Percentiles rank a stretch among this genome's conserved stretches.
Conservation (phyloP, 2,329 filamentous ascomycete genomes). For the Cryphonectria nitschkei region DNA sequence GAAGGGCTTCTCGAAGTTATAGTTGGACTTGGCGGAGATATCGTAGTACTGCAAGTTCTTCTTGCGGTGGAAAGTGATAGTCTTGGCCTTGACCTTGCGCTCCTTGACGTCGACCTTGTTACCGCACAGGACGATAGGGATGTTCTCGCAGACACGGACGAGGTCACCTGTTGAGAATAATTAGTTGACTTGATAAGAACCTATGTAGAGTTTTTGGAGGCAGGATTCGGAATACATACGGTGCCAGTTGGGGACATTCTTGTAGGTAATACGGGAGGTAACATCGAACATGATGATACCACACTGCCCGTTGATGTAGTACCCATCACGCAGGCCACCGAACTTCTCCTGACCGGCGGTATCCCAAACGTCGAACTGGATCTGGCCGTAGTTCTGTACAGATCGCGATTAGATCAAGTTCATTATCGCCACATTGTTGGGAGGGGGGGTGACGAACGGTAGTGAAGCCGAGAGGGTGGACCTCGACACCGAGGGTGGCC, state of each 20-base stretch:
- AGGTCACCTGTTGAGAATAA: constrained; percentile 73
- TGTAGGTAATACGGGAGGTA: constrained; percentile 99
- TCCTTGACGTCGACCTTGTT: constrained; percentile 99
- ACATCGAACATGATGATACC: constrained; percentile 99
- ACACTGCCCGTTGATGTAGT: constrained; percentile 99
- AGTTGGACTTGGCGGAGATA: constrained; percentile 99
- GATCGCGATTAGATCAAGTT: constrained; percentile 25
- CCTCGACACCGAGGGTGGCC: constrained; percentile 98
- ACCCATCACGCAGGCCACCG: constrained; percentile 96
- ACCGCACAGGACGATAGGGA: constrained; percentile 95
- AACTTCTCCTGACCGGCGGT: constrained; percentile 99
- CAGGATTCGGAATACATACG: constrained; percentile 65
- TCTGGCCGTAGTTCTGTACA: constrained; percentile 83
- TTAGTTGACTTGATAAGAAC: background rate
- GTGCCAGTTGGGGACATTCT: constrained; percentile 99
- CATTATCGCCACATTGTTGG: constrained; percentile 32
- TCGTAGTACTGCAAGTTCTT: constrained; percentile 99
- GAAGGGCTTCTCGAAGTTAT: constrained; percentile 99
- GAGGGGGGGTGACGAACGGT: constrained; percentile 69
- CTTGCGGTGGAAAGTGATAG: constrained; percentile 99
- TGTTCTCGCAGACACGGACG: constrained; percentile 98
- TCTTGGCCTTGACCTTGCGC: constrained; percentile 99
- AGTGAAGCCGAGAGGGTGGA: constrained; percentile 96
- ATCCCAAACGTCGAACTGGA: constrained; percentile 99
- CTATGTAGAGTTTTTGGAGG: background rate